phyloP scores from a whole-genome alignment of 164 flowering plant genomes.

The Vitis rupestris region DNA sequence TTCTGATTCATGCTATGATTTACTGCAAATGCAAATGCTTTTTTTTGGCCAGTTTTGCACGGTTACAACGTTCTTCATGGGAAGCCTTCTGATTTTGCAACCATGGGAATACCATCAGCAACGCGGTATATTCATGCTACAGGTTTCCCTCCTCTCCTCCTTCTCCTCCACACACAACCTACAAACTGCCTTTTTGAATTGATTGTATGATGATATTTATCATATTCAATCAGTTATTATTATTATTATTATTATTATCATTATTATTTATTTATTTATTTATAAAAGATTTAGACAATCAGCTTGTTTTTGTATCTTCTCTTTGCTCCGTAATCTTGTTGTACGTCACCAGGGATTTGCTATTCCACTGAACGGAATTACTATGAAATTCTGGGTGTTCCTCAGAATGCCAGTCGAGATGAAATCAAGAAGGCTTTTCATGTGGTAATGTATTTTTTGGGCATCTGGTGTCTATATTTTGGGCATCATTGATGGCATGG shows the following conservation, averaged over 20 bases:
- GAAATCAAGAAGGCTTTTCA: constrained; percentile 92
- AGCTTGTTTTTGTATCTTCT: neutral
- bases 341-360: constrained; percentile 32
- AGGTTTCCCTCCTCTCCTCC: constrained; percentile 31
- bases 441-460: constrained; percentile 40
- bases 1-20: neutral
- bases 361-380: constrained; percentile 41
- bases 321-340: neutral
- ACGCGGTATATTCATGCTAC: constrained; percentile 62
- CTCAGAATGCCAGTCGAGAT: constrained; percentile 59
- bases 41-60: constrained; percentile 34
- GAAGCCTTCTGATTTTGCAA: constrained; percentile 15
- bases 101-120: constrained; percentile 4
- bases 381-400: constrained; percentile 76
- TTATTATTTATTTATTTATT: neutral
- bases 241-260: neutral
- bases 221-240: too few species aligned
- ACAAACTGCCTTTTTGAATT: neutral
- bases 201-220: neutral
- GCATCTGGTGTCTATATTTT: too few species aligned
- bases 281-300: too few species aligned
- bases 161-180: too few species aligned
- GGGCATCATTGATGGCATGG: too few species aligned
- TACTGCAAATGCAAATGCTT: neutral
- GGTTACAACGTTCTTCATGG: constrained; percentile 21